Evolutionary conservation across 176 grass and related monocot species (phyloP).

Genomic region (Eleusine coracana): DNA sequence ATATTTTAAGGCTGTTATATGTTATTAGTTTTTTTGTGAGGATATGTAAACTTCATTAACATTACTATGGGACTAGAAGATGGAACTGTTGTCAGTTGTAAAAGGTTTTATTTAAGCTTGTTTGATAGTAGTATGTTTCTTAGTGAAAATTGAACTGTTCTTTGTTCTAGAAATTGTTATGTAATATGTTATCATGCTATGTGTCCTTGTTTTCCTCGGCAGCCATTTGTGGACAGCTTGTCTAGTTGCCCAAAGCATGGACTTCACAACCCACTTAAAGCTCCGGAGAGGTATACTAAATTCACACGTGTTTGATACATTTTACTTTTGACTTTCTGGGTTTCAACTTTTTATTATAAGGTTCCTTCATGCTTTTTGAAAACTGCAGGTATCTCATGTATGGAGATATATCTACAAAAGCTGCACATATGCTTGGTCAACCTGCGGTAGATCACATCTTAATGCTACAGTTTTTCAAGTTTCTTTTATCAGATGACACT

Average conservation of each 20-base stretch:
- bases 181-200: slow-evolving; percentile 3
- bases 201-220: not conserved
- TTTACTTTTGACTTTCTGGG: not conserved
- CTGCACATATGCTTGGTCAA: slow-evolving; percentile 78
- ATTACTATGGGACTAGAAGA: not conserved
- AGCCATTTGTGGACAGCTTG: slow-evolving; percentile 90
- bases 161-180: not conserved
- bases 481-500: not conserved
- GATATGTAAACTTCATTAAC: not conserved
- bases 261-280: slow-evolving; percentile 90
- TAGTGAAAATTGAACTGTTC: not conserved
- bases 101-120: not conserved
- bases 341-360: slow-evolving; percentile 9
- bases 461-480: slow-evolving; percentile 21
- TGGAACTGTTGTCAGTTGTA: not conserved
- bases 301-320: not conserved
- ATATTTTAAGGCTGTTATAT: not conserved
- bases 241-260: slow-evolving; percentile 90
- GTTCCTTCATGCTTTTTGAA: slow-evolving; percentile 1
- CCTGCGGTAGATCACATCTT: slow-evolving; percentile 57
- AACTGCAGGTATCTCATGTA: slow-evolving; percentile 81
- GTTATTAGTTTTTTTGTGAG: not conserved
- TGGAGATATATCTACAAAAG: slow-evolving; percentile 94
- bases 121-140: not conserved
- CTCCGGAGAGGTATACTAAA: slow-evolving; percentile 73